Conservation (phyloP, 164 flowering plant species). For the Vitis cinerea region DNA sequence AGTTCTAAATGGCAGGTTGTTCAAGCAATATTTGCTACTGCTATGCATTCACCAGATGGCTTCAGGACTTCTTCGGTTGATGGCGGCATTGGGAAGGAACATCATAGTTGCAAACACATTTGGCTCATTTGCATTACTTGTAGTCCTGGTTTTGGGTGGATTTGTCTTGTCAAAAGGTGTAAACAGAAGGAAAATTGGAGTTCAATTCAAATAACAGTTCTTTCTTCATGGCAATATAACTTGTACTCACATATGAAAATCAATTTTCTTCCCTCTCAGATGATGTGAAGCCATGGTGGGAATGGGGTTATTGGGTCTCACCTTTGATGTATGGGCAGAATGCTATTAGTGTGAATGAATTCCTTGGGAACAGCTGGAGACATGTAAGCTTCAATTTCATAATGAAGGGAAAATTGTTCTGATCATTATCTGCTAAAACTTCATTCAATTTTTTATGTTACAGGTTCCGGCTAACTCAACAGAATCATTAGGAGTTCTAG, state of each 20-base stretch:
- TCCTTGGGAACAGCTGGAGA: conserved; percentile 42
- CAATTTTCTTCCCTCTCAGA: conserved; percentile 12
- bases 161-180: conserved; percentile 49
- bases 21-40: conserved; percentile 42
- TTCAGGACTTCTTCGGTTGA: conserved; percentile 38
- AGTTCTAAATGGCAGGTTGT: conserved; percentile 30
- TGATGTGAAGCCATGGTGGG: conserved; percentile 36
- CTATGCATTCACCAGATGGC: conserved; percentile 39
- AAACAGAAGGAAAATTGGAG: no score
- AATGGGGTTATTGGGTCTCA: conserved; percentile 54
- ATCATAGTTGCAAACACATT: conserved; percentile 50
- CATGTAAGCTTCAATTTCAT: conserved; percentile 27
- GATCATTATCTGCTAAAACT: not conserved
- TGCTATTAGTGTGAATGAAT: conserved; percentile 43
- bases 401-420: not conserved
- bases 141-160: conserved; percentile 46
- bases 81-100: conserved; percentile 46
- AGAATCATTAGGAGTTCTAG: conserved; percentile 37
- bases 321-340: conserved; percentile 55
- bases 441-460: not conserved
- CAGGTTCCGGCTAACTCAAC: conserved; percentile 23
- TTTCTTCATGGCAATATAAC: not conserved
- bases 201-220: not conserved
- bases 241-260: not conserved
- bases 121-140: conserved; percentile 46